phyloP scores from a whole-genome alignment of 192 early-diverging fungal species.

The Lobosporangium transversale region DNA sequence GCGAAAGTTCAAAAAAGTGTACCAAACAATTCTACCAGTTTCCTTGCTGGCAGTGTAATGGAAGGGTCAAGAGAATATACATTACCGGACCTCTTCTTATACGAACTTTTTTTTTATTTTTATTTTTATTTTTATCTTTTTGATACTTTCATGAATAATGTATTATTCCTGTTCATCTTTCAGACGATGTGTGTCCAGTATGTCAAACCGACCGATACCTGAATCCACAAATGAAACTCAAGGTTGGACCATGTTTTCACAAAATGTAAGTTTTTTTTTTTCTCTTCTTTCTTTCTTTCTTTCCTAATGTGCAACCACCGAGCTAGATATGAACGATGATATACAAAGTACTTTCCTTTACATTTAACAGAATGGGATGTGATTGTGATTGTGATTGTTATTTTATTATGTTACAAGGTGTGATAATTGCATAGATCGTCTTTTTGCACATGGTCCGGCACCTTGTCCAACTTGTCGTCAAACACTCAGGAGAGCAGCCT shows the following conservation, averaged over 20 bases:
- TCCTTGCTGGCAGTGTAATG: too few species aligned
- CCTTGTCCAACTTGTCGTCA: constrained; percentile 91
- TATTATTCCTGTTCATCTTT: not conserved
- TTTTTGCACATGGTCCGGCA: constrained; percentile 86
- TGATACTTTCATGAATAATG: not conserved
- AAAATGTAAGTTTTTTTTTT: constrained; percentile 90
- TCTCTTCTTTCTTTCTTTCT: too few species aligned
- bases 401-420: constrained; percentile 67
- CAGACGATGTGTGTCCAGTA: constrained; percentile 72
- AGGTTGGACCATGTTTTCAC: constrained; percentile 96
- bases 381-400: not conserved
- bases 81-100: not conserved
- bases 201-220: constrained; percentile 90
- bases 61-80: too few species aligned
- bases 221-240: constrained; percentile 84
- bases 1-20: not conserved
- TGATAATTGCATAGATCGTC: constrained; percentile 87
- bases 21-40: too few species aligned
- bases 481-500: constrained; percentile 83
- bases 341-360: not conserved
- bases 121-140: not conserved
- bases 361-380: not conserved
- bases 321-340: not conserved
- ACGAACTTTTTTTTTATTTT: not conserved
- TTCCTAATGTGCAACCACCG: too few species aligned